Evolutionary conservation across 805 yeast genomes (phyloP).

Genomic region (Candida odintsovae): DNA sequence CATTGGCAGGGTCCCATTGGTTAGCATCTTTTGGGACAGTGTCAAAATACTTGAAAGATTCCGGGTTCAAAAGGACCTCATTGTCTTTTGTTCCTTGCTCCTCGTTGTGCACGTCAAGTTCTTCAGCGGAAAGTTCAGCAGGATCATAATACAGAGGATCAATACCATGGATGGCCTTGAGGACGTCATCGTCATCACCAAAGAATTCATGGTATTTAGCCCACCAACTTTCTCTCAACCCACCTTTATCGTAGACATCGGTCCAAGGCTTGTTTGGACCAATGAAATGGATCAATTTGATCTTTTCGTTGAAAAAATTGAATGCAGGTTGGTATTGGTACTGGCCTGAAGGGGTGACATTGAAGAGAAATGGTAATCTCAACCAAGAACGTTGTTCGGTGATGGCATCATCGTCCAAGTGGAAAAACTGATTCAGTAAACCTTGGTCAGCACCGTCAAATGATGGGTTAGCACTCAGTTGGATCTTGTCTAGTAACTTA

Average conservation of each 20-base stretch:
- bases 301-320: conserved; percentile 39
- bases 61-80: conserved; percentile 16
- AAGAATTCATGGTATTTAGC: conserved; percentile 17
- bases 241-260: conserved; percentile 8
- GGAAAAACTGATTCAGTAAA: conserved; percentile 63
- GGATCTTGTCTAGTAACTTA: conserved; percentile 30
- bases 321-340: conserved; percentile 75
- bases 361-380: conserved; percentile 72
- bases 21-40: conserved; percentile 10
- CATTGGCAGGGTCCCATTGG: conserved; percentile 40
- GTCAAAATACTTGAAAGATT: conserved; percentile 16
- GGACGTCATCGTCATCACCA: conserved; percentile 11
- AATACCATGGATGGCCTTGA: conserved; percentile 20
- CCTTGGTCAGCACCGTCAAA: conserved; percentile 95
- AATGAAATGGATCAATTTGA: conserved; percentile 57
- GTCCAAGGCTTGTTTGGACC: conserved; percentile 61
- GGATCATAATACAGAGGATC: conserved; percentile 16
- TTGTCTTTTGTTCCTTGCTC: conserved; percentile 1
- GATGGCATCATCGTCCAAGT: conserved; percentile 7
- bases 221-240: conserved; percentile 21
- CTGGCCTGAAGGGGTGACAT: conserved; percentile 67
- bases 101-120: conserved; percentile 1
- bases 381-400: conserved; percentile 42
- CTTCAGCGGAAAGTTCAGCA: not conserved
- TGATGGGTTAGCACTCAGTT: conserved; percentile 26